Evolutionary conservation across 1,139 yeast genomes (phyloP), one percentile per base, ranked within the genome.

Genomic region (Magnusiomyces sp.): DNA sequence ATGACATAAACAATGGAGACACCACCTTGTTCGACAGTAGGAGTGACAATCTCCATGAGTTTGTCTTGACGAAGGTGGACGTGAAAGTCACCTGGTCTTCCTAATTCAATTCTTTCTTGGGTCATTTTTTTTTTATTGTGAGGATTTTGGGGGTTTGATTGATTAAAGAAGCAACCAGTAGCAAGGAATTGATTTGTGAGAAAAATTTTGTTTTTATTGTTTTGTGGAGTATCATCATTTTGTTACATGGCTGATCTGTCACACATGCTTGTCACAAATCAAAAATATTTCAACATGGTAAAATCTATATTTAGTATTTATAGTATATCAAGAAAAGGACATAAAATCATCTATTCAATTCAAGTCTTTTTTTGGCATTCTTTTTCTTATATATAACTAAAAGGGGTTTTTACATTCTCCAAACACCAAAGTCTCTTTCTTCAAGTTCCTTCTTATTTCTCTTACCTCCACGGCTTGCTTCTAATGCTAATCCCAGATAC

Each of bases 1-100:
- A 94, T 92, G 55, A 92, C 81, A 60, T 88, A 92, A 2, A 94
- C 95, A 47, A 89, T 81, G 2, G 95, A 83, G 17, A 86, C 74
- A 50, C 99, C 98, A 43, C 99, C 98, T 55, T 81, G 79, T 58
- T 82, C 77, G 16, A 92, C 85, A 0, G 95, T 84, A 9, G 98
- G 98, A 0, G 97, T 78, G 37, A 90, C 88, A 34, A 87, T 75
- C 58, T 87, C 83, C 84, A 88, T 88, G 96, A 94, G 88, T 14
- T 75, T 74, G 1, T 95, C 97, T 55, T 90, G 95, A 61, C 98
- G 84, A 36, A 94, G 77, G 64, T 92, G 99, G 47, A 92, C 97
- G 63, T 92, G 99, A 78, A 88, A 82, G 65, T 92, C 99, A 20
- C 96, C 97, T 11, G 97, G 87, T 50, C 79, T 70, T 5, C 96